These are phyloP conservation scores for Mycena maculata DNA, from an alignment of 768 basidiomycete species.

Conservation along the genomic window DNA sequence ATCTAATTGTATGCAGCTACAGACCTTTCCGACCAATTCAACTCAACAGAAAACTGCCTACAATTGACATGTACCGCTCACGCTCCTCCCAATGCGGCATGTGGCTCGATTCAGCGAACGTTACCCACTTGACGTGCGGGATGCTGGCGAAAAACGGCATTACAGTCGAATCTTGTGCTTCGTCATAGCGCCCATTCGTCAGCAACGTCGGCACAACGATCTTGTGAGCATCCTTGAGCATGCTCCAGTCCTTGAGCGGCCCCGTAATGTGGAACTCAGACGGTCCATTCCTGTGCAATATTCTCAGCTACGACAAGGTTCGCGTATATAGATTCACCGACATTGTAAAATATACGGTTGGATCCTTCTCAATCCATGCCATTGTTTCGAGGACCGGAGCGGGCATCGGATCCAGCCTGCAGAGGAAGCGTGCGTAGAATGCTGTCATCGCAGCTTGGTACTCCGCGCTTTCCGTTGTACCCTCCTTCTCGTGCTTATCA, in stretches of 20 bases:
- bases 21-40: too few species aligned
- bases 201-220: slow-evolving; percentile 48
- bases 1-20: too few species aligned
- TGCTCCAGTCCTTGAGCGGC: slow-evolving; percentile 49
- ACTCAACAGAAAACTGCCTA: slow-evolving; percentile 28
- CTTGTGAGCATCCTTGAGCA: slow-evolving; percentile 47
- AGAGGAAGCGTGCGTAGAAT: slow-evolving; percentile 44
- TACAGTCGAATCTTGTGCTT: slow-evolving; percentile 47
- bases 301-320: not conserved
- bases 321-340: slow-evolving; percentile 22
- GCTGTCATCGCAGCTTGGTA: slow-evolving; percentile 42
- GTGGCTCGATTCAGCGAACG: slow-evolving; percentile 51
- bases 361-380: slow-evolving; percentile 43
- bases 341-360: slow-evolving; percentile 52
- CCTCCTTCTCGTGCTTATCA: slow-evolving; percentile 42
- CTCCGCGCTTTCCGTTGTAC: slow-evolving; percentile 44
- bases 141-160: slow-evolving; percentile 48
- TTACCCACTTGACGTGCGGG: slow-evolving; percentile 49
- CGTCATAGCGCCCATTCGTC: slow-evolving; percentile 51
- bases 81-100: slow-evolving; percentile 52
- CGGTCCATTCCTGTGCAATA: slow-evolving; percentile 26
- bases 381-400: slow-evolving; percentile 38
- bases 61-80: slow-evolving; percentile 46
- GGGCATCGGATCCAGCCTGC: slow-evolving; percentile 43
- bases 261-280: slow-evolving; percentile 45